Evolutionary conservation across 495 filamentous ascomycete genomes (phyloP).

Genomic region (Neurospora sp.): DNA sequence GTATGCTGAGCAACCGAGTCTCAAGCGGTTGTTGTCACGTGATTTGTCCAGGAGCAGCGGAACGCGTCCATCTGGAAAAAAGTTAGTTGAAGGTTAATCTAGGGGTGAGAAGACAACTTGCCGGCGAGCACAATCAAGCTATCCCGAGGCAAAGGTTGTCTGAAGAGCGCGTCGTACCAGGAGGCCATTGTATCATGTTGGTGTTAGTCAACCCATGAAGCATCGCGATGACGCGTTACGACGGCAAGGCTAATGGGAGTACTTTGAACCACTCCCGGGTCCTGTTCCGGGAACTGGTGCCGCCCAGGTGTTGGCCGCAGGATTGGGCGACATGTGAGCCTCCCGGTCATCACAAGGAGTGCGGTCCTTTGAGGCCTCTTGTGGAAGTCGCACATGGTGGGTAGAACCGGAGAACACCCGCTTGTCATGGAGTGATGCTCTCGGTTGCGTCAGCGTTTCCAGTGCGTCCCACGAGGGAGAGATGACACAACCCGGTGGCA

Average conservation of each 20-base stretch:
- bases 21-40: background rate
- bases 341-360: background rate
- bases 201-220: background rate
- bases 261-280: background rate
- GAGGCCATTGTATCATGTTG: background rate
- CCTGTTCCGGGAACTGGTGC: background rate
- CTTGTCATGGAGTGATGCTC: background rate
- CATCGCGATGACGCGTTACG: background rate
- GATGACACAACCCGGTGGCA: background rate
- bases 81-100: background rate
- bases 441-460: background rate
- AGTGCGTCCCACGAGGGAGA: background rate
- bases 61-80: background rate
- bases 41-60: background rate
- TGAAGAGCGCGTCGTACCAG: background rate
- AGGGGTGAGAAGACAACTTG: background rate
- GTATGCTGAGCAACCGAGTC: background rate
- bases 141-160: background rate
- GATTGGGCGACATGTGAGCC: background rate
- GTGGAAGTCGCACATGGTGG: background rate
- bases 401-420: background rate
- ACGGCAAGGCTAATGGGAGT: background rate
- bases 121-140: background rate
- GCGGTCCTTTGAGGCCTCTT: background rate
- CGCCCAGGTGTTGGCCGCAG: background rate